These are phyloP conservation scores for Bimuria novae-zelandiae DNA, from an alignment of 2,329 filamentous ascomycete species.

Conservation along the genomic window DNA sequence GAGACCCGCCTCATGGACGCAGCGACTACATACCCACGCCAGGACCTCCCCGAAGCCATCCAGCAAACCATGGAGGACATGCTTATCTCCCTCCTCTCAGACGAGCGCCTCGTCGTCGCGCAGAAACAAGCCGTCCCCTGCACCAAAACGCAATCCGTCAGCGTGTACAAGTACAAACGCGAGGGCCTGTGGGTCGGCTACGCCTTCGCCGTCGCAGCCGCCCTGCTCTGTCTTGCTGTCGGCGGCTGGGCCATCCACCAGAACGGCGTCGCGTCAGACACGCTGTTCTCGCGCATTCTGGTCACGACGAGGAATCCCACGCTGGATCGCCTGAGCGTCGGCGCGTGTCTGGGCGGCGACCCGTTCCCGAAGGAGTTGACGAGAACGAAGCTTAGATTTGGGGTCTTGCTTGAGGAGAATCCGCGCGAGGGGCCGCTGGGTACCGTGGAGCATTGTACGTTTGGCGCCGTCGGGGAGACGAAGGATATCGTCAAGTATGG, in stretches of 20 bases:
- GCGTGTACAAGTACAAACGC: slow-evolving; percentile 39
- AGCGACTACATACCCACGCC: slow-evolving; percentile 32
- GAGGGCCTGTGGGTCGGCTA: slow-evolving; percentile 44
- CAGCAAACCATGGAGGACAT: slow-evolving; percentile 45
- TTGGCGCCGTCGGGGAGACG: slow-evolving; percentile 45
- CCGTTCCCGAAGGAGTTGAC: slow-evolving; percentile 47
- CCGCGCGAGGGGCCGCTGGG: slow-evolving; percentile 37
- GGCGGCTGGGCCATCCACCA: slow-evolving; percentile 40
- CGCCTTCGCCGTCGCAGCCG: slow-evolving; percentile 35
- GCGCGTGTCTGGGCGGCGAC: slow-evolving; percentile 47
- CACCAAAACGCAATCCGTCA: slow-evolving; percentile 29
- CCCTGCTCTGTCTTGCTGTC: slow-evolving; percentile 35
- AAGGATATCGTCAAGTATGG: slow-evolving; percentile 45
- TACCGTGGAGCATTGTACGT: slow-evolving; percentile 45
- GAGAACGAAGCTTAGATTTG: slow-evolving; percentile 45
- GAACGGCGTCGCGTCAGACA: slow-evolving; percentile 45
- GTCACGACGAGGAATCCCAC: slow-evolving; percentile 46
- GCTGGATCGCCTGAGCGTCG: slow-evolving; percentile 45
- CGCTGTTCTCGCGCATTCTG: slow-evolving; percentile 43
- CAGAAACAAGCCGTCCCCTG: slow-evolving; percentile 30
- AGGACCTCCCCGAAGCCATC: slow-evolving; percentile 32
- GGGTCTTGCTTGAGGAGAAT: slow-evolving; percentile 45
- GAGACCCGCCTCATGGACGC: slow-evolving; percentile 40
- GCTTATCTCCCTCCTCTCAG: slow-evolving; percentile 41
- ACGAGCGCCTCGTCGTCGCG: slow-evolving; percentile 37